These are phyloP conservation scores for Hydrangea macrophylla DNA, from an alignment of 148 eudicot genomes.

Conservation along the genomic window DNA sequence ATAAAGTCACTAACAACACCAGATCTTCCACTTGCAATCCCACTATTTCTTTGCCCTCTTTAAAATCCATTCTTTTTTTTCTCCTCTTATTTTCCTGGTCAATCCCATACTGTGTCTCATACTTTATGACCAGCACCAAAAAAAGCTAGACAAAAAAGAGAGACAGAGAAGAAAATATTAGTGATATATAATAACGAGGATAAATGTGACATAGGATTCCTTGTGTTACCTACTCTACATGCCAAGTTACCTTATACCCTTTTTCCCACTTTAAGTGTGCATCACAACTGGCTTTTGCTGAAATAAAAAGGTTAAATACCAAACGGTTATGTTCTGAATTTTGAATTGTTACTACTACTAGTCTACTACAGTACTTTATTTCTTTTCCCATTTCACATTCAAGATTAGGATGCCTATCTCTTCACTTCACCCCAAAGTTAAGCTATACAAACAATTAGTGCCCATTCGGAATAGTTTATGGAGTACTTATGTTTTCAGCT, in stretches of 20 bases:
- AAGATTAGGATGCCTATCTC: conserved; percentile 10
- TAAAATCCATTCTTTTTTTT: conserved; percentile 16
- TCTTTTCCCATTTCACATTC: conserved; percentile 17
- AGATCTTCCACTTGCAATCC: conserved; percentile 18
- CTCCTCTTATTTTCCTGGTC: conserved; percentile 5
- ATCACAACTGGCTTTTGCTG: conserved; percentile 12
- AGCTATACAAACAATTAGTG: no score
- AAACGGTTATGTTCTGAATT: conserved; percentile 6
- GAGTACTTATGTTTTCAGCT: no score
- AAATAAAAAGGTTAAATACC: background rate
- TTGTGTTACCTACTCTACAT: background rate
- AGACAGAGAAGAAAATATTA: background rate
- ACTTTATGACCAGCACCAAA: conserved; percentile 28
- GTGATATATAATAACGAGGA: background rate
- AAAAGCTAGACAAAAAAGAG: background rate
- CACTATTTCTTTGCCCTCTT: conserved; percentile 23
- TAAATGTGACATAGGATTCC: conserved; percentile 11
- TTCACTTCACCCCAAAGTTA: conserved; percentile 12
- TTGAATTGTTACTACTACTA: no score
- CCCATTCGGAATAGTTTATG: no score
- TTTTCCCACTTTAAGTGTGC: conserved; percentile 6
- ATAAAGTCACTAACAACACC: background rate
- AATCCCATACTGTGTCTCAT: background rate
- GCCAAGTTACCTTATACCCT: background rate
- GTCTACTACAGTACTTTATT: no score